Base-by-base conservation (phyloP, 108 stramenopile species). In the Pseudonitzschia pungens region DNA sequence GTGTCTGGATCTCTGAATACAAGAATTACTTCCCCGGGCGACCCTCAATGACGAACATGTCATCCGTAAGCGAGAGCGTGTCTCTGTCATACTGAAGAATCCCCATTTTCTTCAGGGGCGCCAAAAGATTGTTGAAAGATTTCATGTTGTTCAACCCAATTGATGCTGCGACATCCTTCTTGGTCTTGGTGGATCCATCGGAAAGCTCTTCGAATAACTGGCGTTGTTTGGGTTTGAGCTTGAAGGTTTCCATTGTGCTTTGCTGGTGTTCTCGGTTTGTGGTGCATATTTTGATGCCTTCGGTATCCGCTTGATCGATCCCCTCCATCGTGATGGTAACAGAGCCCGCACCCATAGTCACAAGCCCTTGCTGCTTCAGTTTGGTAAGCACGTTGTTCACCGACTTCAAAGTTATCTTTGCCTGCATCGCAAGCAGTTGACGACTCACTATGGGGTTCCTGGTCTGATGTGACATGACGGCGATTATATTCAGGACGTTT, bases 181-280 rank as follows among this genome's bases (percentile, higher is more conserved):
- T 40, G 4, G 22, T 69, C 20, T 54, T 48, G 11, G 8, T 22
- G 24, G 21, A 21, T 32, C 68, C 68, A 18, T 69, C 68, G 24
- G 68, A 40, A 69, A 69, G 68, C 26, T 44, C 68, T 52, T 54
- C 68, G 21, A 69, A 69, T 18, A 69, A n/a, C 0, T 69, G 31
- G 20, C 64, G 64, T 24, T 28, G 31, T 21, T 65, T 65, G 64
- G 64, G 31, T 11, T 1, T 43, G 18, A 65, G 64, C 27, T 58
- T 58, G 57, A 58, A 58, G 4, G 24, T 41, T 4, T 65, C 64
- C 64, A 33, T 65, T 24, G 33, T 41, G 16, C 28, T 43, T 16
- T 41, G 12, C 14, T 65, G 64, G 33, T 26, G 24, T 26, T 40
- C 36, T 43, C 33, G 31, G 22, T 65, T 65, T 21, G 14, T 65